Conservation (phyloP, 2,329 filamentous ascomycete species). For the Microdochium paspali region DNA sequence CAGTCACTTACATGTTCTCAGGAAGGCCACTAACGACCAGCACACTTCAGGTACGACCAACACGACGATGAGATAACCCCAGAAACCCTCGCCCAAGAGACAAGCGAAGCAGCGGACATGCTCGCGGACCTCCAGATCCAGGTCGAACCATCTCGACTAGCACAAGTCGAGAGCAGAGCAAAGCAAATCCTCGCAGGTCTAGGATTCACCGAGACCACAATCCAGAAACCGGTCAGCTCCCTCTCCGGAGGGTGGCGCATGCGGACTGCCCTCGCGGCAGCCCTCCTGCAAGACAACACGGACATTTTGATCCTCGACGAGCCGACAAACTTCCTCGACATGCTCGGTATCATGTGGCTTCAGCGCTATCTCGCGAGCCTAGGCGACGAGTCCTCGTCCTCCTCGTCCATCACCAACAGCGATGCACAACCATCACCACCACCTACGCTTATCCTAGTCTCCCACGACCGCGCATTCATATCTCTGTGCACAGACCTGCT, state of each 20-base stretch:
- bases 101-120: conserved; percentile 59
- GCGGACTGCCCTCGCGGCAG: conserved; percentile 55
- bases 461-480: conserved; percentile 76
- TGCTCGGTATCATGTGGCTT: conserved; percentile 78
- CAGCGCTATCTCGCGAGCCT: conserved; percentile 59
- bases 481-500: conserved; percentile 70
- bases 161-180: conserved; percentile 56
- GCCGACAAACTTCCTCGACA: conserved; percentile 78
- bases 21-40: too few relatives aligned
- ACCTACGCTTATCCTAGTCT: conserved; percentile 67
- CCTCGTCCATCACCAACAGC: not conserved
- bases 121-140: conserved; percentile 60
- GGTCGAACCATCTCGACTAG: conserved; percentile 55
- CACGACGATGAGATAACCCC: conserved; percentile 45
- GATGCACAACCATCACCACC: conserved; percentile 27
- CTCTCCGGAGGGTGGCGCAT: conserved; percentile 74
- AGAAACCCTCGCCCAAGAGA: conserved; percentile 52
- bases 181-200: conserved; percentile 58
- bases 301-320: conserved; percentile 80
- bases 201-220: conserved; percentile 56
- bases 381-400: conserved; percentile 25
- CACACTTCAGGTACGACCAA: conserved; percentile 33
- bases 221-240: conserved; percentile 49
- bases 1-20: too few relatives aligned
- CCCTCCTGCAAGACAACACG: conserved; percentile 55